Conservation (phyloP, 2,329 filamentous ascomycete genomes). For the Aspergillus piperis region DNA sequence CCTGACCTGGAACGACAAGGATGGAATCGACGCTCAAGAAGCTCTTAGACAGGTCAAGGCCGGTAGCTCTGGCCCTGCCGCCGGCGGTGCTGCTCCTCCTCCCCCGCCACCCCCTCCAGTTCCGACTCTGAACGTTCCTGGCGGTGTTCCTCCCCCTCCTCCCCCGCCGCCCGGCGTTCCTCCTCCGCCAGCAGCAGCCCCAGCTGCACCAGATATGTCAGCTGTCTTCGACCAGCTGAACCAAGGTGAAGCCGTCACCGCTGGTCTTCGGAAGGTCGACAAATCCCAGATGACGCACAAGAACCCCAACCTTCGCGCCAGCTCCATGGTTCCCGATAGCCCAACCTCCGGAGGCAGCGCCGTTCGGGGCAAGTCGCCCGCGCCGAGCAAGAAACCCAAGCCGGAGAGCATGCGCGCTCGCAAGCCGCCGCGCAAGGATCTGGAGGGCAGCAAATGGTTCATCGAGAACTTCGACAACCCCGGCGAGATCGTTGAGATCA, state of each 20-base stretch:
- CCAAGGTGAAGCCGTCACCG: conserved; percentile 82
- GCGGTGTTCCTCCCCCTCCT: conserved; percentile 63
- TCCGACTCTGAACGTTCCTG: conserved; percentile 51
- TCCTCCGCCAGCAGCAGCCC: conserved; percentile 47
- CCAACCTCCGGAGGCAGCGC: conserved; percentile 56
- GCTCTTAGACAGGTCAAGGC: conserved; percentile 61
- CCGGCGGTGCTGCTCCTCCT: conserved; percentile 43
- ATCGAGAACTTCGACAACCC: conserved; percentile 90
- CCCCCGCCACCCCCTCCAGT: conserved; percentile 55
- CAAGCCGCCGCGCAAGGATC: conserved; percentile 75
- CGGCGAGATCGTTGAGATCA: conserved; percentile 73
- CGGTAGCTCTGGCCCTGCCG: conserved; percentile 32
- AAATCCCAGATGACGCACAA: conserved; percentile 98
- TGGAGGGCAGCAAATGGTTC: conserved; percentile 91
- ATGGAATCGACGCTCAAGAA: conserved; percentile 71
- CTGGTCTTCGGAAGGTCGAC: conserved; percentile 88
- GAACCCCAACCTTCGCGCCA: conserved; percentile 81
- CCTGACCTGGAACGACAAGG: conserved; percentile 81
- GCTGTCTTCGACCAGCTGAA: conserved; percentile 93
- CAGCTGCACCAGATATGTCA: conserved; percentile 64
- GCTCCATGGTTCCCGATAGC: conserved; percentile 66
- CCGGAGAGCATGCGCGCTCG: conserved; percentile 81
- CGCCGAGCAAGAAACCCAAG: conserved; percentile 84
- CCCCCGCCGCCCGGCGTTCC: conserved; percentile 68
- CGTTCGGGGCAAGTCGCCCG: conserved; percentile 76